phyloP scores from a whole-genome alignment of 163 green algal genomes.

The Chlamydomonas reinhardtii region DNA sequence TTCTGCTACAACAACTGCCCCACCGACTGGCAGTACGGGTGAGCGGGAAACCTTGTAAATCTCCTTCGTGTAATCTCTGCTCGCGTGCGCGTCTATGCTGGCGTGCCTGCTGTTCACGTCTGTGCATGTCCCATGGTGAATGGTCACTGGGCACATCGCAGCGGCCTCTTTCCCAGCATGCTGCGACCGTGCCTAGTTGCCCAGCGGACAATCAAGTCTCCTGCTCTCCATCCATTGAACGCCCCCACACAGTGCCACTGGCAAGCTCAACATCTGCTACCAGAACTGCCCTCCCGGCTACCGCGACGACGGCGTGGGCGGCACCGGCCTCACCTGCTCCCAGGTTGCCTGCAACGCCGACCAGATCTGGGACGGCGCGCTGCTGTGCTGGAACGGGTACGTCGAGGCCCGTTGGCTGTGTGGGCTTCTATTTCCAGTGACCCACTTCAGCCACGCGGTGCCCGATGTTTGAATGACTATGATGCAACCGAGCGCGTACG shows the following conservation, averaged over 20 bases:
- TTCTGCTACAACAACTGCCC: neutral
- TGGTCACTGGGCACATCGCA: too few species aligned
- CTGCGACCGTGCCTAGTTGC: too few species aligned
- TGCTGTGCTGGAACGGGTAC: neutral
- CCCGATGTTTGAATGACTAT: too few species aligned
- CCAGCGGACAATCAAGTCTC: too few species aligned
- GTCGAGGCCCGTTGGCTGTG: too few species aligned
- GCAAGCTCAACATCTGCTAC: neutral
- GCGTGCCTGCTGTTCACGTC: too few species aligned
- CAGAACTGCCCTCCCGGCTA: neutral
- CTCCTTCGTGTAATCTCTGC: too few species aligned
- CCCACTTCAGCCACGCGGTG: too few species aligned
- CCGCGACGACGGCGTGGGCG: neutral
- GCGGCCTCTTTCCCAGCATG: too few species aligned
- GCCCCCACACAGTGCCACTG: neutral
- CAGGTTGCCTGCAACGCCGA: neutral
- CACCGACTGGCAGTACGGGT: neutral
- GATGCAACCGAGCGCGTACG: too few species aligned
- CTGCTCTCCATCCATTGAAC: neutral
- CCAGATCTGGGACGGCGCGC: neutral
- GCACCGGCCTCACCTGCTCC: neutral
- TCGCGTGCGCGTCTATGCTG: neutral
- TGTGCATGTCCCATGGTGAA: too few species aligned
- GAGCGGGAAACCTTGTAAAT: neutral
- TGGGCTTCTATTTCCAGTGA: too few species aligned